These are phyloP conservation scores for Purshia tridentata DNA, from an alignment of 306 rosid species.

Conservation along the genomic window DNA sequence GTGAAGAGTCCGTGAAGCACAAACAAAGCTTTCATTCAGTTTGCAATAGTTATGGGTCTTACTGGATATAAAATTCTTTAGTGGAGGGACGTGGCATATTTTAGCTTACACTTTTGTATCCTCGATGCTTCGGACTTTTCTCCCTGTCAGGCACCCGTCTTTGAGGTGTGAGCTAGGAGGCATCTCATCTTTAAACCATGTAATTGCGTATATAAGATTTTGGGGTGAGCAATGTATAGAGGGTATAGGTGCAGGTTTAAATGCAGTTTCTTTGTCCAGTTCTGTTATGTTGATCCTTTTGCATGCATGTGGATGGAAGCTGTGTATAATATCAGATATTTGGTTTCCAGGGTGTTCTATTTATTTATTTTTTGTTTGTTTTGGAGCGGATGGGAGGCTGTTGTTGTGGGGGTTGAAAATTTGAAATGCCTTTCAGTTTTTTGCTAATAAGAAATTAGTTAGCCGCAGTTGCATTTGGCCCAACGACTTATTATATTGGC, in stretches of 20 bases:
- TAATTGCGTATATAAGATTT: conserved; percentile 36
- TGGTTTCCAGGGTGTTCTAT: neutral
- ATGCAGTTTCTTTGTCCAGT: conserved; percentile 2
- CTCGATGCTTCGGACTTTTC: neutral
- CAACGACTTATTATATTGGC: too few species aligned
- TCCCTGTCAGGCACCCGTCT: neutral
- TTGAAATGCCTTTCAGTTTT: neutral
- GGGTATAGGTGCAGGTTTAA: conserved; percentile 32
- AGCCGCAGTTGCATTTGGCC: too few species aligned
- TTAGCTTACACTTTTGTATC: conserved; percentile 7
- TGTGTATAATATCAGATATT: neutral
- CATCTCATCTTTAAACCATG: conserved; percentile 18
- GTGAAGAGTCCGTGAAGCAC: conserved; percentile 5
- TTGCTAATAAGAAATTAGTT: neutral
- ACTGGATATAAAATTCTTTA: conserved; percentile 3
- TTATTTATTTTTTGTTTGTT: neutral
- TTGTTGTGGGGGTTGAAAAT: neutral
- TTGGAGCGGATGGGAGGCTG: neutral
- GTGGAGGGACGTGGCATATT: too few species aligned
- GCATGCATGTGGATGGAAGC: neutral
- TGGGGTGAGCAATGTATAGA: conserved; percentile 34
- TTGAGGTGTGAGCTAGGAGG: conserved; percentile 22
- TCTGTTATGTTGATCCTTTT: neutral
- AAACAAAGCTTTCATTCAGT: conserved; percentile 7
- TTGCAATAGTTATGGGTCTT: conserved; percentile 3